Conservation (phyloP, 2,329 filamentous ascomycete genomes). For the Cladophialophora immunda region DNA sequence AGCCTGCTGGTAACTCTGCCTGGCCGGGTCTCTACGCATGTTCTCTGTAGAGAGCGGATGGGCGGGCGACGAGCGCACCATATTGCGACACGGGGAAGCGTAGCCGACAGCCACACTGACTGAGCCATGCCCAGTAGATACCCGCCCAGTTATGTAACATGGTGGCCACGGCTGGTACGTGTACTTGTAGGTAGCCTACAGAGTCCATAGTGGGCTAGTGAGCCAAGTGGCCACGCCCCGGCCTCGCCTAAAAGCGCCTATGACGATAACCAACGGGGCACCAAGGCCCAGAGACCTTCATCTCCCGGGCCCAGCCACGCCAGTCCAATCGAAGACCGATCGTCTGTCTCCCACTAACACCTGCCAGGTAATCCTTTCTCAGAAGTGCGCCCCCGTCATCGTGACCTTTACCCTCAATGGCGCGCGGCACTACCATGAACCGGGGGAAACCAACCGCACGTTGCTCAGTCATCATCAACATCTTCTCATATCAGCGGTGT, state of each 20-base stretch:
- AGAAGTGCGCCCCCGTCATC: conserved; percentile 2
- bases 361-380: neutral
- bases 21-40: neutral
- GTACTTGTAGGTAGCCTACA: too few species aligned
- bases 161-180: too few species aligned
- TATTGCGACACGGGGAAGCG: neutral
- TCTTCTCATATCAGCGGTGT: conserved; percentile 22
- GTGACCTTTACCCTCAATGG: conserved; percentile 9
- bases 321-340: neutral
- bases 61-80: neutral
- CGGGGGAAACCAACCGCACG: conserved; percentile 10
- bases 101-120: neutral
- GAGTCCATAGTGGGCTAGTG: too few species aligned
- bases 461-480: conserved; percentile 35
- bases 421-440: conserved; percentile 4
- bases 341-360: conserved; percentile 12
- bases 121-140: too few species aligned
- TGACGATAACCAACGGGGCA: conserved; percentile 2
- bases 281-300: neutral
- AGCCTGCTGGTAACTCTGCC: neutral
- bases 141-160: too few species aligned
- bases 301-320: neutral
- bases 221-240: neutral
- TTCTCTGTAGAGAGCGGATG: neutral
- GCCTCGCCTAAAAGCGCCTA: conserved; percentile 11